Conservation (phyloP, 225 moss, liverwort and hornwort species). For the Climacium dendroides region DNA sequence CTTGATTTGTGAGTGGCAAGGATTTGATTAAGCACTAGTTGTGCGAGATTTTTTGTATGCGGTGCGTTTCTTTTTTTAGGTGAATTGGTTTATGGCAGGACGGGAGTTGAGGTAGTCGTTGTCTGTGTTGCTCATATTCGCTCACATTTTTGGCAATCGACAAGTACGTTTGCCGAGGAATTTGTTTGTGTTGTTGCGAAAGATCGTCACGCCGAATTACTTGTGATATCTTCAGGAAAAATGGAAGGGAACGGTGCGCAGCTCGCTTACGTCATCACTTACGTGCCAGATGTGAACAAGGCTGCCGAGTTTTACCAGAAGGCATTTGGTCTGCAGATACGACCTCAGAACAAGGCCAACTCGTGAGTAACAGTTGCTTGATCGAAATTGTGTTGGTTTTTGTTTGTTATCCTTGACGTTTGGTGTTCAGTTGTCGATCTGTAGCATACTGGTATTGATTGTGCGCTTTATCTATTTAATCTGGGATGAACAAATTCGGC, state of each 20-base stretch:
- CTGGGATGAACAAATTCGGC: neutral
- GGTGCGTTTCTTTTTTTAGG: neutral
- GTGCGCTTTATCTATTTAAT: neutral
- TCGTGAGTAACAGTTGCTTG: slow-evolving; percentile 9
- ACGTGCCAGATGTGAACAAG: slow-evolving; percentile 57
- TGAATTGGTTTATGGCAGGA: neutral
- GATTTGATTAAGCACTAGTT: neutral
- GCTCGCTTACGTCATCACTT: slow-evolving; percentile 51
- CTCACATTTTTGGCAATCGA: neutral
- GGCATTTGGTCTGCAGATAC: slow-evolving; percentile 55
- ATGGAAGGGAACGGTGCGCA: slow-evolving; percentile 14
- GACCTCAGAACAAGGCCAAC: slow-evolving; percentile 24
- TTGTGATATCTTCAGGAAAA: neutral
- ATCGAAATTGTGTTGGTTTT: neutral
- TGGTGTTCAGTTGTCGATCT: neutral
- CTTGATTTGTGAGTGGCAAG: neutral
- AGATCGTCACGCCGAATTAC: no score
- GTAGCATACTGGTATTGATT: neutral
- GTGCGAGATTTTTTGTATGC: neutral
- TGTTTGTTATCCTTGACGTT: neutral
- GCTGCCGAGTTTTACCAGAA: slow-evolving; percentile 63
- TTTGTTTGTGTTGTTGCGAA: neutral
- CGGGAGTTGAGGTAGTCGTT: neutral
- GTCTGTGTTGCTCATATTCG: neutral
- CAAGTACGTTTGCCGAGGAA: neutral